These are phyloP conservation scores for Vittaforma corneae DNA, from an alignment of 371 early-diverging fungal species.

Conservation along the genomic window DNA sequence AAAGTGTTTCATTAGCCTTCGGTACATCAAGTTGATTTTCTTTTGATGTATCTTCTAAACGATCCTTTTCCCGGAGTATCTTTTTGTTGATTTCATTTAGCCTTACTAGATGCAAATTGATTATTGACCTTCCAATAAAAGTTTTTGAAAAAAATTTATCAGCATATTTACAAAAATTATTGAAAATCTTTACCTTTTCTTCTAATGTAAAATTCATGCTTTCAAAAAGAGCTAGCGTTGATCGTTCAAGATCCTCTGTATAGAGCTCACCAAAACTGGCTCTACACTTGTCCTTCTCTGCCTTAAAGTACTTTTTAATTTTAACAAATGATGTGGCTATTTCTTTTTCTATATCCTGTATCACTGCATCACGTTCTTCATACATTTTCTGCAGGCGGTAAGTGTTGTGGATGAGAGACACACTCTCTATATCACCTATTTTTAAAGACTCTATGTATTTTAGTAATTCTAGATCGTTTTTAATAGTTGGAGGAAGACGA, in stretches of 20 bases:
- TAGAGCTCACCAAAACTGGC: conserved; percentile 22
- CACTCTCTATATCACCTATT: conserved; percentile 47
- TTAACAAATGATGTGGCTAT: conserved; percentile 35
- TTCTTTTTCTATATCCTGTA: conserved; percentile 55
- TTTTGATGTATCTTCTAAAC: conserved; percentile 11
- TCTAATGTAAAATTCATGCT: conserved; percentile 19
- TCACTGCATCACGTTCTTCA: conserved; percentile 34
- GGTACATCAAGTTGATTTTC: conserved; percentile 5
- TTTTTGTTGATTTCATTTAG: conserved; percentile 22
- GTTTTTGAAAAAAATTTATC: conserved; percentile 13
- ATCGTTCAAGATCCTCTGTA: neutral
- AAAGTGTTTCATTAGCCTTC: conserved; percentile 33
- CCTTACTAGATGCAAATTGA: conserved; percentile 22
- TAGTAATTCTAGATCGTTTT: conserved; percentile 45
- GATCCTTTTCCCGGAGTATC: conserved; percentile 34
- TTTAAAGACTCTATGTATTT: conserved; percentile 49
- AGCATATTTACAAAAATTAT: conserved; percentile 14
- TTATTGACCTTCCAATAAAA: neutral
- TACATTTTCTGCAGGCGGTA: conserved; percentile 35
- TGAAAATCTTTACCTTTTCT: conserved; percentile 34
- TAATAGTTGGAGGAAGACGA: conserved; percentile 50
- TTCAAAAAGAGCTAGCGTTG: neutral
- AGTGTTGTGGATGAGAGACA: conserved; percentile 51
- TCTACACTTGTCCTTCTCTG: conserved; percentile 16
- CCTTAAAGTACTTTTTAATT: conserved; percentile 42